phyloP scores from a whole-genome alignment of 768 basidiomycete genomes.

The Daedaleopsis sinensis region DNA sequence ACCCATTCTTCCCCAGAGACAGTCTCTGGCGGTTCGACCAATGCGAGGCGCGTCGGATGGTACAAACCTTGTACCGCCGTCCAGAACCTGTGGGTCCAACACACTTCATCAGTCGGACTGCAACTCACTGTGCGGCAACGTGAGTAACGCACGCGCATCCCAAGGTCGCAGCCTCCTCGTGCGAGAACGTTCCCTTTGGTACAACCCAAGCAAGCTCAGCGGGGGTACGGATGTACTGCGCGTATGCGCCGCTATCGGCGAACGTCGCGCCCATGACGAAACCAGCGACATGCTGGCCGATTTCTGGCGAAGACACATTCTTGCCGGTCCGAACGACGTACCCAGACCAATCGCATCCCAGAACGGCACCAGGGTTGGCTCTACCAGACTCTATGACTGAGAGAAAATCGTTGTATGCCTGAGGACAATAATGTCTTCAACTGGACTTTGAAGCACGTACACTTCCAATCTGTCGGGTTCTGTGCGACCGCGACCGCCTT shows the following conservation, averaged over 20 bases:
- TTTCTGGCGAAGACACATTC: conserved; percentile 11
- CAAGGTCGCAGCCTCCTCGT: conserved; percentile 25
- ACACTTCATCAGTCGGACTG: not conserved
- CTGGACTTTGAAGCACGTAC: conserved; percentile 15
- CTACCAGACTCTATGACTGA: not conserved
- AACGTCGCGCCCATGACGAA: conserved; percentile 29
- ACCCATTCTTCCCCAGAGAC: conserved; percentile 25
- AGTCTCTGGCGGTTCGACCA: conserved; percentile 25
- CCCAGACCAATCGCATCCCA: conserved; percentile 16
- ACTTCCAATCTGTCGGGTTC: conserved; percentile 31
- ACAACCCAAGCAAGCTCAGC: conserved; percentile 30
- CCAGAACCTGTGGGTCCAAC: conserved; percentile 14
- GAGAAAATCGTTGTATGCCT: not conserved
- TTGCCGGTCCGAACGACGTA: conserved; percentile 17
- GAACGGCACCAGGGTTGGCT: conserved; percentile 2
- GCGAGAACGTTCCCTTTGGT: conserved; percentile 19
- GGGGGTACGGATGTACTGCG: conserved; percentile 30
- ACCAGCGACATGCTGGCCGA: conserved; percentile 34
- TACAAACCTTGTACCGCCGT: conserved; percentile 29
- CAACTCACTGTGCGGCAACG: no score
- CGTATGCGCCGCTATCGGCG: conserved; percentile 29
- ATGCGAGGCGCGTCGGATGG: conserved; percentile 24
- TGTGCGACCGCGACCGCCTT: conserved; percentile 28
- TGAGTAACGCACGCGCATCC: conserved; percentile 11
- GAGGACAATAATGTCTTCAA: not conserved